Conservation (phyloP, 805 yeast species). For the Schizosaccharomyces japonicus region DNA sequence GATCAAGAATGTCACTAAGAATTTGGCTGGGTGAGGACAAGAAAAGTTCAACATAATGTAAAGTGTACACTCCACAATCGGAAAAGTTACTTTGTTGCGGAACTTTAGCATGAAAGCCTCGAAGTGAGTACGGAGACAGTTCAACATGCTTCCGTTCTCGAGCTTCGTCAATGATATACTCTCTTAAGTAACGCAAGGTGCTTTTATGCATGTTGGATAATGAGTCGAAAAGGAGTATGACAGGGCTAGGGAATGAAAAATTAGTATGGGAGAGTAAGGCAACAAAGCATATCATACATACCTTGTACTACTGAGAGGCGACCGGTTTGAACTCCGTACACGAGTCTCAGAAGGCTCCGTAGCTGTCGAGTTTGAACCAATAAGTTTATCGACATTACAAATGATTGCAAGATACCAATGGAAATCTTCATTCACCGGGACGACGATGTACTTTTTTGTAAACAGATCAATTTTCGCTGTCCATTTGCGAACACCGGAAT, state of each 20-base stretch:
- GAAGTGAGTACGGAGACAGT: conserved; percentile 25
- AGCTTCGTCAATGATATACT: conserved; percentile 45
- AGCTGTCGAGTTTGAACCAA: not conserved
- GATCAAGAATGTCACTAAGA: conserved; percentile 6
- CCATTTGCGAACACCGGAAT: conserved; percentile 54
- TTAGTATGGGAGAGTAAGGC: no score
- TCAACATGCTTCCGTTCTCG: conserved; percentile 31
- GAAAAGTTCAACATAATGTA: conserved; percentile 29
- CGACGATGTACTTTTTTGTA: conserved; percentile 33
- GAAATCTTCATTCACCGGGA: conserved; percentile 56
- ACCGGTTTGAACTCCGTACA: no score
- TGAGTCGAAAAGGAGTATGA: conserved; percentile 52
- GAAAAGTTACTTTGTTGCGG: conserved; percentile 73
- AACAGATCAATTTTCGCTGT: conserved; percentile 41
- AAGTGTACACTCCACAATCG: conserved; percentile 86
- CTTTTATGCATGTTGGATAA: conserved; percentile 29
- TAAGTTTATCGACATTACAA: conserved; percentile 20
- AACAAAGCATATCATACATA: no score
- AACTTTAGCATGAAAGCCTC: conserved; percentile 29
- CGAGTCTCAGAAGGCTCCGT: no score
- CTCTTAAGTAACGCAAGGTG: conserved; percentile 29
- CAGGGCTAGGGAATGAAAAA: conserved; percentile 13
- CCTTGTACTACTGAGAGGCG: no score
- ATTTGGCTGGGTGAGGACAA: conserved; percentile 14
- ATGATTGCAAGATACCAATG: conserved; percentile 82